Percentiles rank a stretch among this genome's conserved stretches.
Evolutionary conservation across 768 basidiomycete genomes (phyloP).

Genomic region (Dentipellis fragilis): DNA sequence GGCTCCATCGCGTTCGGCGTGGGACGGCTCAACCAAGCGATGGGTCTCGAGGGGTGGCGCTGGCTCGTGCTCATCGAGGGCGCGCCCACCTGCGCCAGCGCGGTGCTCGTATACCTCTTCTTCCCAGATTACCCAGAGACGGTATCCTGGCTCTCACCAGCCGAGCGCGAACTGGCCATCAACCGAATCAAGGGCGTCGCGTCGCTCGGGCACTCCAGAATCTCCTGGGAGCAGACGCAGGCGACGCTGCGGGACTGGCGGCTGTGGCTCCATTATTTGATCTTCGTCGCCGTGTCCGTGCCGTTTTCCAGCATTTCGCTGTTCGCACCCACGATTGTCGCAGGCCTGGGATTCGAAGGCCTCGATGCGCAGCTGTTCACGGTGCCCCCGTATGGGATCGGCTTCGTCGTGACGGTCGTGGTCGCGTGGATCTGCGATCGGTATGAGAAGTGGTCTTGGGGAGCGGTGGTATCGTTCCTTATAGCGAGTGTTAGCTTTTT

Average conservation of each 20-base stretch:
- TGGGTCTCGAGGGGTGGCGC: slow-evolving; percentile 19
- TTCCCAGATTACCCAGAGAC: neutral
- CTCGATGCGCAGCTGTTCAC: slow-evolving; percentile 51
- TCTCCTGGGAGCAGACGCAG: slow-evolving; percentile 29
- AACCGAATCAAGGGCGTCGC: slow-evolving; percentile 29
- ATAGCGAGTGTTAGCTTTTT: neutral
- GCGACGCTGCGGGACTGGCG: slow-evolving; percentile 27
- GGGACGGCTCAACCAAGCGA: slow-evolving; percentile 19
- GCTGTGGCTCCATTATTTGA: slow-evolving; percentile 28
- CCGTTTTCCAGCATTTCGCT: slow-evolving; percentile 34
- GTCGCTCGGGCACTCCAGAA: slow-evolving; percentile 22
- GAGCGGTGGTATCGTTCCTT: neutral
- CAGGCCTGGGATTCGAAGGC: slow-evolving; percentile 45
- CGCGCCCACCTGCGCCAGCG: slow-evolving; percentile 30
- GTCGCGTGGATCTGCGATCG: neutral
- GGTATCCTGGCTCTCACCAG: slow-evolving; percentile 24
- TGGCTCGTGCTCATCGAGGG: slow-evolving; percentile 38
- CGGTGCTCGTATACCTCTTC: slow-evolving; percentile 20
- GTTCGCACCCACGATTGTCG: slow-evolving; percentile 67
- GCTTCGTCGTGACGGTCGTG: slow-evolving; percentile 10
- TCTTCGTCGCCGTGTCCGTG: slow-evolving; percentile 34
- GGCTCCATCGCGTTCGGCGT: slow-evolving; percentile 22
- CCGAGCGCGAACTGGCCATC: slow-evolving; percentile 31
- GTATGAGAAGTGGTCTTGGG: neutral
- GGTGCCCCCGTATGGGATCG: slow-evolving; percentile 36